Evolutionary conservation across 73 alveolate species (phyloP).

Genomic region (Strombidium stylifer): DNA sequence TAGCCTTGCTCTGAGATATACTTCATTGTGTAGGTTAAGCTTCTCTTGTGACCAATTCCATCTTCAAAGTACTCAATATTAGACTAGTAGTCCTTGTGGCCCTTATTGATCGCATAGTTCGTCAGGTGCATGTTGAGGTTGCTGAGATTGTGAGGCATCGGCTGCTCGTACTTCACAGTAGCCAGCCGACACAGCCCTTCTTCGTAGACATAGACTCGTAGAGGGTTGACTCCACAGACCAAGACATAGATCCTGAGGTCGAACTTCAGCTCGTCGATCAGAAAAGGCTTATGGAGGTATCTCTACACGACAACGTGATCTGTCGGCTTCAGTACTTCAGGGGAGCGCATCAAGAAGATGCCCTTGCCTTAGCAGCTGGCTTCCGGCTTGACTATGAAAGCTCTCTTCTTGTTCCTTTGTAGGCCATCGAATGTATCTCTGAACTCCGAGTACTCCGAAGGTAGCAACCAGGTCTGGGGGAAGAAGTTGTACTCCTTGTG

Average conservation of each 20-base stretch:
- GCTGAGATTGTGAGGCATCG: constrained; percentile 1
- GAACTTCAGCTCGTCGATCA: too few relatives aligned
- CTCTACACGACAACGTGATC: too few relatives aligned
- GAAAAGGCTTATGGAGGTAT: too few relatives aligned
- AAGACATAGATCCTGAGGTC: too few relatives aligned
- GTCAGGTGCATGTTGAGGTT: constrained; percentile 41
- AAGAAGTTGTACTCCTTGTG: constrained; percentile 3
- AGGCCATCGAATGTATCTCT: constrained; percentile 39
- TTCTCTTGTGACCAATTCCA: constrained; percentile 36
- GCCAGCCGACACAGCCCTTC: too few relatives aligned
- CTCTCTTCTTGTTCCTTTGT: constrained; percentile 46
- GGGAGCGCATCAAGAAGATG: too few relatives aligned
- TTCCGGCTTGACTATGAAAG: too few relatives aligned
- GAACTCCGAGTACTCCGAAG: constrained; percentile 18
- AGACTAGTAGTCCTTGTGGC: constrained; percentile 8
- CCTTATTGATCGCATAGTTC: constrained; percentile 40
- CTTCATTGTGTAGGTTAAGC: constrained; percentile 5
- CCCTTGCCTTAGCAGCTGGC: too few relatives aligned
- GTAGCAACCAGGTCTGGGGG: constrained; percentile 7
- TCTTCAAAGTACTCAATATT: constrained; percentile 27
- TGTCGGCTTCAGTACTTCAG: too few relatives aligned
- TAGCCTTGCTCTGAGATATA: constrained; percentile 6
- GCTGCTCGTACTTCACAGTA: too few relatives aligned
- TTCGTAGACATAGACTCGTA: too few relatives aligned
- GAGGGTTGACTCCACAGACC: too few relatives aligned